Evolutionary conservation across 441 rosid species (phyloP), one percentile per base, ranked within the genome.

Genomic region (Populus hybrid): DNA sequence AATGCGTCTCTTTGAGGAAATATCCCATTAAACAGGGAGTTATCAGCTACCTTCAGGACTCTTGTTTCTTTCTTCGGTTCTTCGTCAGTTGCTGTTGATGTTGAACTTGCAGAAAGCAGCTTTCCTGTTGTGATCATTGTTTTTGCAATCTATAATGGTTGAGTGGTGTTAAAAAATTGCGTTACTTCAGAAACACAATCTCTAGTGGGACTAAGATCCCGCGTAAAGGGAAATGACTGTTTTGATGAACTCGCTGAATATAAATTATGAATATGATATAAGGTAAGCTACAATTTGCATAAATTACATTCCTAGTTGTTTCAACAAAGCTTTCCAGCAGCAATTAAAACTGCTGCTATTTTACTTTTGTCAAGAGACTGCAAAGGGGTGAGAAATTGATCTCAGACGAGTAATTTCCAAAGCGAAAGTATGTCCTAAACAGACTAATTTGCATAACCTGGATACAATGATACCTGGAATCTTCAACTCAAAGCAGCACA

Each of bases 71-170:
- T 71, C 79, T 87, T 85, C 1, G 87, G 84, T 81, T 85, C 84
- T 74, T 82, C 84, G 67, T 84, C 85, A n/a, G 74, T 79, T 63
- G 82, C 76, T 75, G 81, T 81, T 26, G 88, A 71, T 67, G 72
- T 42, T 73, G 89, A 67, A 80, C 78, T 89, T 74, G 86, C 90
- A 77, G 91, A 85, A 26, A 95, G 80, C 80, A 79, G 79, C 80
- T 84, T 81, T 78, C 99, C 99, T 35, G 95, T 82, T 59, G 84
- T 75, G 75, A 84, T 85, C 98, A 95, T 88, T 28, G 85, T 85
- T 86, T 92, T 88, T 53, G 98, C 94, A 85, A 95, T 91, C 99
- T 95, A 84, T 74, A 81, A 77, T 59, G 81, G 80, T 79, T 81
- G 75, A 75, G 53, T 7, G 19, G 4, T 24, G 34, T 50, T 32